Evolutionary conservation across 805 yeast genomes (phyloP).

Genomic region (Saccharomycopsis sp.): DNA sequence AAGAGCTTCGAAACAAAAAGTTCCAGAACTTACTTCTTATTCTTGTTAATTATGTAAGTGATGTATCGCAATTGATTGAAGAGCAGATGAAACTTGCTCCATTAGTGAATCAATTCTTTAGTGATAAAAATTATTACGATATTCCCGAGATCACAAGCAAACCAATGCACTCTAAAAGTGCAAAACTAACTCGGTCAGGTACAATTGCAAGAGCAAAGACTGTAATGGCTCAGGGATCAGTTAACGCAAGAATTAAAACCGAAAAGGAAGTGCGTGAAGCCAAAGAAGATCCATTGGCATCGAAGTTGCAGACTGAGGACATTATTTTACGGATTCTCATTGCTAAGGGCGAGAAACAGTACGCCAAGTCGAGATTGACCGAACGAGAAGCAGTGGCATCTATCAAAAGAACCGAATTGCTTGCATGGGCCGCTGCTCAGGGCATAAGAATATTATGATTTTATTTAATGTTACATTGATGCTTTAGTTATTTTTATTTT

Average conservation of each 20-base stretch:
- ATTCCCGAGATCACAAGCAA: slow-evolving; percentile 21
- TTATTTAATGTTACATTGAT: not conserved
- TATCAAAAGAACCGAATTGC: slow-evolving; percentile 46
- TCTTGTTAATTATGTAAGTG: slow-evolving; percentile 58
- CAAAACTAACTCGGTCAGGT: slow-evolving; percentile 33
- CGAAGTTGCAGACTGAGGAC: slow-evolving; percentile 47
- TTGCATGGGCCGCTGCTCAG: slow-evolving; percentile 35
- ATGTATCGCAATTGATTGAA: slow-evolving; percentile 38
- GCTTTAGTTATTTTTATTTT: not conserved
- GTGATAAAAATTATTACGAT: slow-evolving; percentile 42
- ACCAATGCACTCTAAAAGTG: not conserved
- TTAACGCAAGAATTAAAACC: slow-evolving; percentile 43
- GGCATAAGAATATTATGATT: slow-evolving; percentile 11
- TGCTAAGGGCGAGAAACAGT: slow-evolving; percentile 51
- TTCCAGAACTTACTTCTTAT: slow-evolving; percentile 60
- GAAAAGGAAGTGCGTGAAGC: slow-evolving; percentile 41
- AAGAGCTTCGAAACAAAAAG: slow-evolving; percentile 50
- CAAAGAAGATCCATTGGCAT: slow-evolving; percentile 36
- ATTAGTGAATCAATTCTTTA: slow-evolving; percentile 42
- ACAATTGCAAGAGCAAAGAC: slow-evolving; percentile 60
- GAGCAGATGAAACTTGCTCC: slow-evolving; percentile 59
- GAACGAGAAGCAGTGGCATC: slow-evolving; percentile 56
- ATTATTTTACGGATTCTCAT: slow-evolving; percentile 65
- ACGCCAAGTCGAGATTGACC: slow-evolving; percentile 51
- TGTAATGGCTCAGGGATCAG: slow-evolving; percentile 65